phyloP scores from a whole-genome alignment of 2,329 filamentous ascomycete species.

The Bipolaris victoriae region DNA sequence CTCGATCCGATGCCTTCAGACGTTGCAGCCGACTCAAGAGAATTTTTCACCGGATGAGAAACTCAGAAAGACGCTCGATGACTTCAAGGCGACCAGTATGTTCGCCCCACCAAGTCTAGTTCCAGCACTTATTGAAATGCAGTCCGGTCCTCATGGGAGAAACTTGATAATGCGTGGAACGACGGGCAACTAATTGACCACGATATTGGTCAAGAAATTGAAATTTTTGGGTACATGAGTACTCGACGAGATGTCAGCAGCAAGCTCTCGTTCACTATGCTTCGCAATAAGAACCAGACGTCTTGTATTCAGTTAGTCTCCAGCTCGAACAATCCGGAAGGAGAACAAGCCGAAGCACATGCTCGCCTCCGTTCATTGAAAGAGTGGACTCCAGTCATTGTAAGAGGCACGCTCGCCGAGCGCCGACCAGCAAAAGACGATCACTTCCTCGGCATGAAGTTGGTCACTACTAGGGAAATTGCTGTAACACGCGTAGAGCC shows the following conservation, averaged over 20 bases:
- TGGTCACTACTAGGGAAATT: conserved; percentile 61
- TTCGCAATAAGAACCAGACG: conserved; percentile 54
- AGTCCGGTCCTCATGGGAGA: conserved; percentile 30
- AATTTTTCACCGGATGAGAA: conserved; percentile 23
- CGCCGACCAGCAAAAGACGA: conserved; percentile 47
- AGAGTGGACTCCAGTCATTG: conserved; percentile 61
- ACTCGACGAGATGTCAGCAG: conserved; percentile 71
- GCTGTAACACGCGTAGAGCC: conserved; percentile 66
- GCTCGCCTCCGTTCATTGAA: conserved; percentile 52
- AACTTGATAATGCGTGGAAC: conserved; percentile 47
- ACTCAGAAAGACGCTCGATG: conserved; percentile 33
- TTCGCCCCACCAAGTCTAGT: background rate
- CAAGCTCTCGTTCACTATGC: conserved; percentile 72
- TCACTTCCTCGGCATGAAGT: conserved; percentile 38
- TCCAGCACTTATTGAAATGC: conserved; percentile 11
- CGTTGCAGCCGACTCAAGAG: conserved; percentile 2
- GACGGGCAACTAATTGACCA: conserved; percentile 2
- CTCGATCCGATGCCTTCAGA: conserved; percentile 24
- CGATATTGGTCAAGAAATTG: conserved; percentile 12
- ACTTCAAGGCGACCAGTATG: conserved; percentile 44
- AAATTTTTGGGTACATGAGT: conserved; percentile 69
- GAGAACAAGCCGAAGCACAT: conserved; percentile 35
- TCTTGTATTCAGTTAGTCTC: conserved; percentile 60
- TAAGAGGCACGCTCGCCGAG: conserved; percentile 58
- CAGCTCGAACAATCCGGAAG: conserved; percentile 43